Conservation (phyloP, 306 rosid genomes). For the Arachis stenosperma region DNA sequence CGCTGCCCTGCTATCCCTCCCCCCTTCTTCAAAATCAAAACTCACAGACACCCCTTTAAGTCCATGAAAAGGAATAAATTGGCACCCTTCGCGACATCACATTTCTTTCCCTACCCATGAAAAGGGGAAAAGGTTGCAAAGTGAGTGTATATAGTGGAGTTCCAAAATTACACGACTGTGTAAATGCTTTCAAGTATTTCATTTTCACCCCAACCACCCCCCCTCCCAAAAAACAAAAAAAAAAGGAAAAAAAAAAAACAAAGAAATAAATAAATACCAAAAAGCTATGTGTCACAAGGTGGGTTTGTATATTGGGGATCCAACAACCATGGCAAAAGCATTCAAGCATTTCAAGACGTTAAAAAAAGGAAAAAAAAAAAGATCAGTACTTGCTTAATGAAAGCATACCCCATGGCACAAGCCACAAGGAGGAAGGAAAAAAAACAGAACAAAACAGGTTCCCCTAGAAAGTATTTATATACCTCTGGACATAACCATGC, state of each 20-base stretch:
- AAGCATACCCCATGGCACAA: slow-evolving; percentile 17
- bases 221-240: not conserved
- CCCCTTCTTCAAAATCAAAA: too few species aligned
- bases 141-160: too few species aligned
- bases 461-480: slow-evolving; percentile 36
- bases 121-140: too few species aligned
- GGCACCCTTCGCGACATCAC: too few species aligned
- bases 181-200: too few species aligned
- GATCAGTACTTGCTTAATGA: slow-evolving; percentile 18
- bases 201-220: not conserved
- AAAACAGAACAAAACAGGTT: not conserved
- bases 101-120: too few species aligned
- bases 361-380: not conserved
- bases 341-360: slow-evolving; percentile 18
- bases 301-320: slow-evolving; percentile 3
- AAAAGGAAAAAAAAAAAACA: too few species aligned
- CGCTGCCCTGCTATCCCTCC: too few species aligned
- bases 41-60: not conserved
- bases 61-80: not conserved
- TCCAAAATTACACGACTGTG: too few species aligned
- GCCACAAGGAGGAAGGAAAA: not conserved
- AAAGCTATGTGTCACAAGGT: not conserved
- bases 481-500: slow-evolving; percentile 99
- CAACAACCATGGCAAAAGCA: not conserved
- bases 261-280: too few species aligned